Base-by-base conservation (phyloP, 148 eudicot genomes). In the Salicornia ramosissima region DNA sequence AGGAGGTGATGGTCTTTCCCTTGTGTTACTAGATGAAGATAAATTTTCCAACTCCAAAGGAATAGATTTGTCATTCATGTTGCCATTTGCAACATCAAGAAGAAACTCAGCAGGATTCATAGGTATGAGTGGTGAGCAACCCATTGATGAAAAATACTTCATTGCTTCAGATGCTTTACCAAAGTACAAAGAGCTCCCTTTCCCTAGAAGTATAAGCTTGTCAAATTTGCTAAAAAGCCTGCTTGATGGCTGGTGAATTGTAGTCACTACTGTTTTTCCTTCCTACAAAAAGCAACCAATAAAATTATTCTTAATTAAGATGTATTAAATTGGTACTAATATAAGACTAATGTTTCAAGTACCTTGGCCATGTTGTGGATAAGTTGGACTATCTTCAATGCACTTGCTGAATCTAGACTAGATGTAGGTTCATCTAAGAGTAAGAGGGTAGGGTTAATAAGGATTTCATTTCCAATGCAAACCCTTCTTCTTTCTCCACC, bases 381-480 rank as follows among this genome's bases (percentile, higher is more conserved):
- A 52, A 74, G 65, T 58, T 73, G 77, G 36, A 74, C 63, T 25
- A 78, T 69, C 18, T 77, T 50, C 53, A 78, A 57, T 1, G 81
- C 81, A 47, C 71, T 55, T 64, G 74, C 54, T 69, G 81, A 73
- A 58, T 78, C 78, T 18, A 78, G 67, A 49, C 74, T 72, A 12
- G 81, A 73, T 36, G 81, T 78, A 19, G 81, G 81, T 69, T 78
- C 81, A 57, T 78, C 81, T 53, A 78, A 50, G 59, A 78, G 71
- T 26, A 78, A 22, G 42, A 78, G 74, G 34, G 77, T 66, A 28
- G 81, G 81, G 50, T 78, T 69, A 39, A 78, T 74, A 7, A 78
- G 74, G 15, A 78, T 69, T 69, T 78, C 81, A 49, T 56, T 78
- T 8, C 81, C 81, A 34, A 78, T 74, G 46, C 81, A 78, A 14